Base-by-base conservation (phyloP, 169 alveolate genomes). In the Plasmodium gallinaceum region DNA sequence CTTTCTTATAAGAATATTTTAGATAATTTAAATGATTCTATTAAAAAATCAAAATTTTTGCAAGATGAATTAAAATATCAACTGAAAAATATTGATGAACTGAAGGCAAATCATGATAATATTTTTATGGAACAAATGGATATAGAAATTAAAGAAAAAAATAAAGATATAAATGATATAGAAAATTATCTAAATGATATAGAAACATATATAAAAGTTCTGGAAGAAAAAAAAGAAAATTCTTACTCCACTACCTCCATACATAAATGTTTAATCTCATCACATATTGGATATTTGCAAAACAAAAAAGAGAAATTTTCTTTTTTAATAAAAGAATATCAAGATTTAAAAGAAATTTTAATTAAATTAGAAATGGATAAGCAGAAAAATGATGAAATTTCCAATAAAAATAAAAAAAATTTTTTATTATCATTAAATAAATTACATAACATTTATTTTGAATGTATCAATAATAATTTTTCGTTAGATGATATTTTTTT, bases 111-210 rank as follows among this genome's bases (percentile, higher is more conserved):
- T 48, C 91, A 83, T 83, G 83, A 68, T 18, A 68, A 68, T 32
- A 68, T 83, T 5, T 83, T 83, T 83, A 52, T 85, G 0, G 85
- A 83, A 83, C 91, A 83, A 68, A 10, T 83, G 26, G 85, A 83
- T 18, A 18, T 69, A 10, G 83, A 83, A 83, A 83, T 83, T 52
- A 83, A 62, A 51, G 91, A 83, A 42, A 76, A 76, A 76, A 76
- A 76, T 37, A 76, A 62, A 24, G 76, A 62, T 10, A 62, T 76
- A 18, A 24, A 54, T 12, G 68, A 76, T 42, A 68, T 83, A 5
- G 24, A 83, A 39, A 60, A 68, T 32, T 22, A 68, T 68, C 39
- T 69, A 7, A 32, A 22, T 10, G 65, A 68, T 39, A 83, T 83
- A 45, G 48, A 66, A 51, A 65, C 52, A 32, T 83, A 83, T 24